Conservation (phyloP, 192 early-diverging fungal species). For the Coemansia sp. region DNA sequence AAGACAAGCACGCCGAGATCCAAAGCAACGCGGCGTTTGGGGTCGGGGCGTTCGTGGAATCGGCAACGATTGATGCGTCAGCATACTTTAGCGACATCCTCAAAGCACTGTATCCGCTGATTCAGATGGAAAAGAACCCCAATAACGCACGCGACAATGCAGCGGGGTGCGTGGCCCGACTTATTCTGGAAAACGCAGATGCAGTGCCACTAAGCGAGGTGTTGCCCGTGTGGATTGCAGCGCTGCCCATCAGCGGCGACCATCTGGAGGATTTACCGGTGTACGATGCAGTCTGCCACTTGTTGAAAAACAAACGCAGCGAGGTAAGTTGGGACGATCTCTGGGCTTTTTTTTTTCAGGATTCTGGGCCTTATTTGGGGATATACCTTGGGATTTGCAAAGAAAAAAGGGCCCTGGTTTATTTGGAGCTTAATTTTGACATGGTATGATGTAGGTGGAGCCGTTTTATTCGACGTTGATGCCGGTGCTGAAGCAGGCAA, state of each 20-base stretch:
- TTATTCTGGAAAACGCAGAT: conserved; percentile 65
- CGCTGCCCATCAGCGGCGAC: conserved; percentile 72
- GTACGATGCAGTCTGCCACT: conserved; percentile 64
- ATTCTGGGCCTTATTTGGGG: no score
- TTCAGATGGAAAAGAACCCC: conserved; percentile 49
- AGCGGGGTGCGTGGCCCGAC: conserved; percentile 73
- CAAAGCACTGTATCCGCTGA: conserved; percentile 63
- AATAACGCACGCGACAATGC: conserved; percentile 68
- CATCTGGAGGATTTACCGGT: conserved; percentile 77
- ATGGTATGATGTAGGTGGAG: conserved; percentile 35
- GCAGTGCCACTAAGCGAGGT: conserved; percentile 71
- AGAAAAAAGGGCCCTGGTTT: no score
- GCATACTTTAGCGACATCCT: conserved; percentile 66
- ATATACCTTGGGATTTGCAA: conserved; percentile 1
- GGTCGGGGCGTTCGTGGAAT: conserved; percentile 67
- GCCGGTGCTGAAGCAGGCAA: conserved; percentile 48
- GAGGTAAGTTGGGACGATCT: conserved; percentile 33
- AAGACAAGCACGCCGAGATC: conserved; percentile 78
- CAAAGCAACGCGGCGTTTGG: conserved; percentile 84
- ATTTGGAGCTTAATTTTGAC: not conserved
- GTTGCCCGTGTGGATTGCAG: conserved; percentile 63
- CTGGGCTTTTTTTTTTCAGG: no score
- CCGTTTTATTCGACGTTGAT: conserved; percentile 27
- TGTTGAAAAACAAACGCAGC: conserved; percentile 55
- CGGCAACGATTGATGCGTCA: conserved; percentile 66